Evolutionary conservation across 768 basidiomycete species (phyloP).

Genomic region (Dioszegia crocea): DNA sequence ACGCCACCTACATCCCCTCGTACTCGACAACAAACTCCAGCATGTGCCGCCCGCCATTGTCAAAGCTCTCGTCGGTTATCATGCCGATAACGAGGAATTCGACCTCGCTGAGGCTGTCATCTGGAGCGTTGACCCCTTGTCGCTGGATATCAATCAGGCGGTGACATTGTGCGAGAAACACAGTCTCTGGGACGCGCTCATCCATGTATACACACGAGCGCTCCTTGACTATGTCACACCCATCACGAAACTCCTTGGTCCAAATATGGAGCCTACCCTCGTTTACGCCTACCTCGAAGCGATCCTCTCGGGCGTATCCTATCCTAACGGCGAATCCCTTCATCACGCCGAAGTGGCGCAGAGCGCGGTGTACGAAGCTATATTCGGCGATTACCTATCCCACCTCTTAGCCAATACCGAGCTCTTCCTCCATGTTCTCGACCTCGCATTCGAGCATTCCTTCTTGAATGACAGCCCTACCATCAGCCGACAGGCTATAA

Average conservation of each 20-base stretch:
- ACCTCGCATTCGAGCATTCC: constrained; percentile 89
- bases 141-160: constrained; percentile 88
- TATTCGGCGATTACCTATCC: constrained; percentile 84
- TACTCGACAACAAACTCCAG: constrained; percentile 68
- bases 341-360: constrained; percentile 68
- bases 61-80: constrained; percentile 72
- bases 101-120: constrained; percentile 82
- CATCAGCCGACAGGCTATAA: constrained; percentile 71
- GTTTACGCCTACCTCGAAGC: constrained; percentile 83
- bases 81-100: constrained; percentile 66
- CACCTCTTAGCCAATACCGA: constrained; percentile 88
- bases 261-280: constrained; percentile 51
- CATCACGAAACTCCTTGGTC: constrained; percentile 67
- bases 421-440: constrained; percentile 85
- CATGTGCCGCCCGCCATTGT: constrained; percentile 81
- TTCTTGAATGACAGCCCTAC: constrained; percentile 75
- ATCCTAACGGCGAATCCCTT: constrained; percentile 76
- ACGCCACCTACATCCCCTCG: constrained; percentile 70
- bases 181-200: constrained; percentile 83
- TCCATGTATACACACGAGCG: constrained; percentile 87
- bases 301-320: constrained; percentile 73
- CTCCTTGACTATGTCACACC: constrained; percentile 85
- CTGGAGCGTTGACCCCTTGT: constrained; percentile 90
- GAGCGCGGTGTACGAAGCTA: constrained; percentile 68
- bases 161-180: constrained; percentile 78